A percentile compares a stretch with the other conserved stretches of the same genome.
Evolutionary conservation across 169 alveolate species (phyloP).

Genomic region (Plasmodium blacklocki): DNA sequence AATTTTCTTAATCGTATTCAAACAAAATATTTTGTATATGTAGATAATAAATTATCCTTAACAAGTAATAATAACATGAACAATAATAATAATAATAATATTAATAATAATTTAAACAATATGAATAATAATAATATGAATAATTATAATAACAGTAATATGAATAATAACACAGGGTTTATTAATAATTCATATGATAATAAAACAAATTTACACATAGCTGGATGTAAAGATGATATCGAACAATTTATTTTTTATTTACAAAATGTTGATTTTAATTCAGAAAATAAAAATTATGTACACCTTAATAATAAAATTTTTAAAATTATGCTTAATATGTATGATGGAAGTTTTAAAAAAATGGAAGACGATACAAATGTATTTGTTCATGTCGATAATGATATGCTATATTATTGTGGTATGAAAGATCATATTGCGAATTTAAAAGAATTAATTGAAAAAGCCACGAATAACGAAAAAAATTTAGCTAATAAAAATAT

Average conservation of each 20-base stretch:
- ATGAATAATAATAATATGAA: constrained; percentile 7
- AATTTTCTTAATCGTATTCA: constrained; percentile 42
- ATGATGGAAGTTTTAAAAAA: constrained; percentile 54
- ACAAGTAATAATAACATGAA: too few species aligned
- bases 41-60: constrained; percentile 17
- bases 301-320: constrained; percentile 20
- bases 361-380: constrained; percentile 74
- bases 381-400: constrained; percentile 53
- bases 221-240: constrained; percentile 60
- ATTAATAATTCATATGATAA: constrained; percentile 10
- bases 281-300: constrained; percentile 38
- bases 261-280: constrained; percentile 26
- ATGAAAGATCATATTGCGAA: constrained; percentile 45
- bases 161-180: neutral
- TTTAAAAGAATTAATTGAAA: constrained; percentile 60
- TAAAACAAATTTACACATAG: constrained; percentile 14
- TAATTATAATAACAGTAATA: too few species aligned
- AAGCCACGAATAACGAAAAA: constrained; percentile 34
- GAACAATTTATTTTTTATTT: constrained; percentile 42
- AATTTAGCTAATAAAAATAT: constrained; percentile 28
- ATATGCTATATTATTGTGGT: constrained; percentile 58
- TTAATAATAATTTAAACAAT: too few species aligned
- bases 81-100: too few species aligned
- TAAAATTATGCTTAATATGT: constrained; percentile 51
- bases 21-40: constrained; percentile 38